Evolutionary conservation across 2,329 filamentous ascomycete genomes (phyloP).

Genomic region (Curvularia lunata): DNA sequence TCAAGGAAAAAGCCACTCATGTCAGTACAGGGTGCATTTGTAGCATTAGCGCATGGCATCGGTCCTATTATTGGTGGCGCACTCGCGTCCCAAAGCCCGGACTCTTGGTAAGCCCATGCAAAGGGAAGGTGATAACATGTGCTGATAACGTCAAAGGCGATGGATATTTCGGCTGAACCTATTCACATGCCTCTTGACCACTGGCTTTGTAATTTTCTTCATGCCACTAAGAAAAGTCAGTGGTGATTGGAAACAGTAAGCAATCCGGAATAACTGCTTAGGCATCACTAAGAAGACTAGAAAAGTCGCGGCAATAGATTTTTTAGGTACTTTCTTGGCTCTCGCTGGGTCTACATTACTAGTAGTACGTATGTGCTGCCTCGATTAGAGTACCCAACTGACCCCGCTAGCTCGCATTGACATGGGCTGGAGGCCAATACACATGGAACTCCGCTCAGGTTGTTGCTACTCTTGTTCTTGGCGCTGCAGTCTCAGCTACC

Average conservation of each 20-base stretch:
- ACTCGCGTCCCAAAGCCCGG: constrained; percentile 29
- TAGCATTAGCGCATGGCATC: constrained; percentile 36
- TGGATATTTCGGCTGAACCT: constrained; percentile 48
- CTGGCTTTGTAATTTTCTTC: constrained; percentile 29
- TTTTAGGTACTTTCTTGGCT: constrained; percentile 61
- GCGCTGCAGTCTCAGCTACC: constrained; percentile 54
- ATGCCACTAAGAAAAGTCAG: constrained; percentile 54
- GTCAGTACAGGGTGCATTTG: constrained; percentile 41
- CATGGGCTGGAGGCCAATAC: constrained; percentile 65
- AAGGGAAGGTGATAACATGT: background rate
- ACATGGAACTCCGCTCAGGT: constrained; percentile 61
- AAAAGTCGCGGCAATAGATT: constrained; percentile 59
- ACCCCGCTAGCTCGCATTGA: constrained; percentile 51
- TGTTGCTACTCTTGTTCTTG: constrained; percentile 59
- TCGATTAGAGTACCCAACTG: background rate
- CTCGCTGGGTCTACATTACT: constrained; percentile 63
- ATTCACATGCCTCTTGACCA: constrained; percentile 27
- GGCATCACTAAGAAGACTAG: constrained; percentile 14
- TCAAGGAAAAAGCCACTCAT: background rate
- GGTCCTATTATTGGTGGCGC: constrained; percentile 38
- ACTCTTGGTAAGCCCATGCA: constrained; percentile 21
- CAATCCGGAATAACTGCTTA: constrained; percentile 14
- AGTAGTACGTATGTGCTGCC: constrained; percentile 51
- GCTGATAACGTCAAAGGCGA: constrained; percentile 14
- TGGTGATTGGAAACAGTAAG: constrained; percentile 58